These are phyloP conservation scores for Cucurbita ficifolia DNA, from an alignment of 306 rosid species.

Conservation along the genomic window DNA sequence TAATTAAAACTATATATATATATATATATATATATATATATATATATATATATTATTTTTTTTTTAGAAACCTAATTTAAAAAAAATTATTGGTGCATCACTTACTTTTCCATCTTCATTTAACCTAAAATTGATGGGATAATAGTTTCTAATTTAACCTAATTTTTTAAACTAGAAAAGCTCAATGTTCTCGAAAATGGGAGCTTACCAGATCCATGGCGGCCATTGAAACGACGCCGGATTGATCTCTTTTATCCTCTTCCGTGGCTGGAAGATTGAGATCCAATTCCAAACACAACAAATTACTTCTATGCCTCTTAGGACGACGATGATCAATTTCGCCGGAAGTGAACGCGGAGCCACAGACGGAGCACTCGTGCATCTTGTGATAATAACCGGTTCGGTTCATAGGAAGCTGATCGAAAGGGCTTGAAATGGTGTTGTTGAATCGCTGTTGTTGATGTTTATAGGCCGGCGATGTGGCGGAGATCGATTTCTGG, in stretches of 20 bases:
- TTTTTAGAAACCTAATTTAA: too few relatives aligned
- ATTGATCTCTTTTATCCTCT: constrained; percentile 35
- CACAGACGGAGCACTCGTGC: constrained; percentile 74
- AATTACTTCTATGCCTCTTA: constrained; percentile 32
- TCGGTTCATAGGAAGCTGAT: constrained; percentile 32
- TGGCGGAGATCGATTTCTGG: constrained; percentile 10
- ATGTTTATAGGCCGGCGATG: constrained; percentile 35
- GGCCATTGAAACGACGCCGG: not conserved
- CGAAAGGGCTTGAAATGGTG: constrained; percentile 15
- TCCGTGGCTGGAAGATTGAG: constrained; percentile 94
- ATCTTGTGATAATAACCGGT: constrained; percentile 17
- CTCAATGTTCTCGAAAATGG: not conserved
- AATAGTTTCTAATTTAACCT: too few relatives aligned
- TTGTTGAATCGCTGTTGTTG: constrained; percentile 10
- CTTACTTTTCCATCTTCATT: too few relatives aligned
- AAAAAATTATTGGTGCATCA: too few relatives aligned
- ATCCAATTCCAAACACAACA: constrained; percentile 65
- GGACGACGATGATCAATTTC: constrained; percentile 18
- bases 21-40: too few relatives aligned
- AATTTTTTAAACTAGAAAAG: not conserved
- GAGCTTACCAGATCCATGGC: not conserved
- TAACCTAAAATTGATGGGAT: too few relatives aligned
- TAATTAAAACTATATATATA: too few relatives aligned
- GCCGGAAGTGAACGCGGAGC: constrained; percentile 59
- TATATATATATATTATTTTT: too few relatives aligned